These are phyloP conservation scores for Camelina neglecta DNA, from an alignment of 345 rosid species.

Conservation along the genomic window DNA sequence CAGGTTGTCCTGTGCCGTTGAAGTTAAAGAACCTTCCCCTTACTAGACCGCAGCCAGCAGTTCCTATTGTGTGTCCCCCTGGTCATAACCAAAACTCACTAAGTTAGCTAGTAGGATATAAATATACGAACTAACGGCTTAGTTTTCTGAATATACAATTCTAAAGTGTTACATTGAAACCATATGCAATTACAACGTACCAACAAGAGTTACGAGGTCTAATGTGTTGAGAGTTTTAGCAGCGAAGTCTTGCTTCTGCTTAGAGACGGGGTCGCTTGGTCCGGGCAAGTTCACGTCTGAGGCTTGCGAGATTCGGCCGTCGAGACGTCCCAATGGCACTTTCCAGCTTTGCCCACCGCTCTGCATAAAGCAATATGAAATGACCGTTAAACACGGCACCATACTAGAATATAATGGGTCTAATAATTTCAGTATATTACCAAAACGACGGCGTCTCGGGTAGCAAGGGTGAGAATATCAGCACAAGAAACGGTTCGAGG, in stretches of 20 bases:
- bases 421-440: slow-evolving; percentile 29
- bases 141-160: no score
- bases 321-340: slow-evolving; percentile 47
- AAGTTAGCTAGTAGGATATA: background rate
- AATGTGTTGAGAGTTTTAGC: slow-evolving; percentile 45
- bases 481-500: slow-evolving; percentile 57
- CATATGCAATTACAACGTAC: slow-evolving; percentile 30
- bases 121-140: no score
- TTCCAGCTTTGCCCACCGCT: slow-evolving; percentile 44
- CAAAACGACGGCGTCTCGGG: slow-evolving; percentile 53
- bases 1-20: slow-evolving; percentile 43
- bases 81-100: background rate
- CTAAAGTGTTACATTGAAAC: no score
- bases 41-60: slow-evolving; percentile 50
- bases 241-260: slow-evolving; percentile 49
- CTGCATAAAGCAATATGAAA: slow-evolving; percentile 17
- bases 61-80: slow-evolving; percentile 63
- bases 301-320: slow-evolving; percentile 44
- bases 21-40: slow-evolving; percentile 48
- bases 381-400: background rate
- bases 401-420: no score
- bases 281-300: slow-evolving; percentile 48
- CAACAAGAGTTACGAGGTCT: slow-evolving; percentile 60
- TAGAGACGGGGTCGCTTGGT: slow-evolving; percentile 38
- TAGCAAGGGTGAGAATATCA: slow-evolving; percentile 57